These are phyloP conservation scores for Fusarium oligoseptatum DNA, from an alignment of 2,329 filamentous ascomycete genomes.

Conservation along the genomic window DNA sequence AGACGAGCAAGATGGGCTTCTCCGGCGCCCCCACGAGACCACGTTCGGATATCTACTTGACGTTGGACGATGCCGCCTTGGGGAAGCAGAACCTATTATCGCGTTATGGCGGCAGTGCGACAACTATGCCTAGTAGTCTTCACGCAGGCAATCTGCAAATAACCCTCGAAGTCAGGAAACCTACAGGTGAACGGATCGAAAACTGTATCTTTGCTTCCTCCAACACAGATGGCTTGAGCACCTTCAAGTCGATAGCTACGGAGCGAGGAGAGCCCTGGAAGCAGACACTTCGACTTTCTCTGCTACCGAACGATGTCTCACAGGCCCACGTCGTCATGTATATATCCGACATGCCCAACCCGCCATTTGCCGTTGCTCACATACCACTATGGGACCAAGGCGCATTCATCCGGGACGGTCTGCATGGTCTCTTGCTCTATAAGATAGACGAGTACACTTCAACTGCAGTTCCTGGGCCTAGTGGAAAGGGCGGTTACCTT, in stretches of 20 bases:
- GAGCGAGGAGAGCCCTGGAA: conserved; percentile 88
- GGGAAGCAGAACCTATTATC: conserved; percentile 80
- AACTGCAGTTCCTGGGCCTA: conserved; percentile 68
- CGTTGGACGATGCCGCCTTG: conserved; percentile 82
- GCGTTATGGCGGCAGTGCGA: conserved; percentile 78
- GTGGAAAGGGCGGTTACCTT: conserved; percentile 88
- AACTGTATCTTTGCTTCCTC: conserved; percentile 90
- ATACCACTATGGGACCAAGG: conserved; percentile 94
- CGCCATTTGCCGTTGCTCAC: conserved; percentile 92
- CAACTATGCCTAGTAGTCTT: conserved; percentile 72
- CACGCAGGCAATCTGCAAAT: conserved; percentile 84
- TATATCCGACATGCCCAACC: conserved; percentile 85
- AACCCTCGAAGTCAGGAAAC: conserved; percentile 87
- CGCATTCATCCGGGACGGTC: conserved; percentile 89
- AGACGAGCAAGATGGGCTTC: conserved; percentile 92
- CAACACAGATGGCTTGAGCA: conserved; percentile 82
- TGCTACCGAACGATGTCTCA: conserved; percentile 84
- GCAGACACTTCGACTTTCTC: conserved; percentile 84
- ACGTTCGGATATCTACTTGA: conserved; percentile 95
- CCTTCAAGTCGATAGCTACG: conserved; percentile 87
- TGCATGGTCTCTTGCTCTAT: conserved; percentile 86
- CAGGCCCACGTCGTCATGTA: conserved; percentile 91
- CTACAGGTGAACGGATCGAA: conserved; percentile 84
- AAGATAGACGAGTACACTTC: conserved; percentile 93
- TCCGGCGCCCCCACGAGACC: conserved; percentile 89